Base-by-base conservation (phyloP, 2,329 filamentous ascomycete genomes). In the Trichoderma arundinaceum region DNA sequence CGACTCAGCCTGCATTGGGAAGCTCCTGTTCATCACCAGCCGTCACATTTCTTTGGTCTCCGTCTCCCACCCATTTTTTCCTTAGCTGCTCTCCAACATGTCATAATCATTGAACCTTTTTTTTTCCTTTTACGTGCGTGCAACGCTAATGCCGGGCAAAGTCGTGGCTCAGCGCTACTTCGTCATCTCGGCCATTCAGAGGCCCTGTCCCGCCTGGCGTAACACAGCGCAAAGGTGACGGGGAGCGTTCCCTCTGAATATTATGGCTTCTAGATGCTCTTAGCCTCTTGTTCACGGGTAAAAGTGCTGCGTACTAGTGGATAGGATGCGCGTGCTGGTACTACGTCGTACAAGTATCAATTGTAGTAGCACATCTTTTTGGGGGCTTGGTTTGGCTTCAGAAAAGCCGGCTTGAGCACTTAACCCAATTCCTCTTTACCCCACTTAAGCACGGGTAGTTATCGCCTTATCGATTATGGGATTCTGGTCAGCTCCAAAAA, bases 391-490 rank as follows among this genome's bases (percentile, higher is more conserved):
- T 33, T 48, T 35, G 35, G 61, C 51, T 44, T 46, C 35, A 10
- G 35, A 43, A 32, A 19, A 53, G 38, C 46, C 39, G n/a, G 44
- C 19, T 35, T 39, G 19, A 46, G 43, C 41, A 43, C 54, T 58
- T 22, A 43, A 38, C 39, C 28, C 39, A 38, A 43, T 48, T 52
- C 46, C 38, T 35, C 13, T 43, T 8, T 1, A 8, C 63, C 49
- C 57, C 56, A 54, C 64, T 61, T 62, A 15, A 28, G 19, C 22
- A 19, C 59, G 65, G 65, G 51, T 64, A 64, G 43, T 66, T 66
- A 66, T 66, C 65, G 43, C 43, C 22, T 64, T 64, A 66, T 66
- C 65, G 65, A 51, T 66, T 57, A 28, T 49, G n/a, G 38, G 10
- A 44, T 17, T 51, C 38, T 46, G n/a, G 22, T 12, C 4, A 17